phyloP scores from a whole-genome alignment of 257 asterid genomes.

The Penstemon davidsonii region DNA sequence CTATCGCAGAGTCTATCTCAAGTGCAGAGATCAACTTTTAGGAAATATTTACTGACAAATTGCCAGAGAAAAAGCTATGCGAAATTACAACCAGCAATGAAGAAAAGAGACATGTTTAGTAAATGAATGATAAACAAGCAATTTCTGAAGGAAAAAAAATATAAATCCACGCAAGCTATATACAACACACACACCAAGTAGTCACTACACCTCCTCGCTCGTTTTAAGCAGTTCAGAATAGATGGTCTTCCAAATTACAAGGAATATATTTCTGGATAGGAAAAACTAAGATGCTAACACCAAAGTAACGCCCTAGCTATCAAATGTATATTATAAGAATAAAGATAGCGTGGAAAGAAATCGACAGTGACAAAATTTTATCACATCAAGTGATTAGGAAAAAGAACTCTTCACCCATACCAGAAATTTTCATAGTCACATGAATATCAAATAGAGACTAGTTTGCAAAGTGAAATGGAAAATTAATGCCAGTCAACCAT shows the following conservation, averaged over 20 bases:
- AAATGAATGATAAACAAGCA: neutral
- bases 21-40: constrained; percentile 10
- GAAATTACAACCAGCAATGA: constrained; percentile 16
- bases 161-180: neutral
- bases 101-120: constrained; percentile 6
- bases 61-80: neutral
- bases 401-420: neutral
- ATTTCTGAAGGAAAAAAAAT: neutral
- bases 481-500: constrained; percentile 1
- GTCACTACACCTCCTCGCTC: neutral
- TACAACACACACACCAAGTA: neutral
- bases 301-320: neutral
- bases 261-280: neutral
- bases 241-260: neutral
- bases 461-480: neutral
- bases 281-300: neutral
- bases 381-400: neutral
- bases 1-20: constrained; percentile 13
- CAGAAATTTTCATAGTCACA: neutral
- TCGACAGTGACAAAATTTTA: neutral
- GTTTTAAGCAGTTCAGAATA: neutral
- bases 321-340: neutral
- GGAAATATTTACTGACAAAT: constrained; percentile 1
- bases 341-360: constrained; percentile 10
- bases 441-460: neutral